A percentile compares a stretch with the other conserved stretches of the same genome.
Conservation (phyloP, 163 green algal species). For the Volvox carteri region DNA sequence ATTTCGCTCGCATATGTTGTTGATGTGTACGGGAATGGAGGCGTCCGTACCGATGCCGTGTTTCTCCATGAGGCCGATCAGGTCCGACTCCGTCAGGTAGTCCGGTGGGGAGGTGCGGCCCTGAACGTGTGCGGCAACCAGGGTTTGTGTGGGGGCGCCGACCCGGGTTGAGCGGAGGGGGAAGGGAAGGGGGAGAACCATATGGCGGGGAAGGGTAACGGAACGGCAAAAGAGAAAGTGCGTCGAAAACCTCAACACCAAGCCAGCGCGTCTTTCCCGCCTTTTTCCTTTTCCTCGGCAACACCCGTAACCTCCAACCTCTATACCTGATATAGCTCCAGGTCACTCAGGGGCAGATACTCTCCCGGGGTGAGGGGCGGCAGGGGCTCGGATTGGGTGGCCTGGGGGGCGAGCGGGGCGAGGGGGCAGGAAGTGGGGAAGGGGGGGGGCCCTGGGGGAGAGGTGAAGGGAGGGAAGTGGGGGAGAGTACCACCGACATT, state of each 20-base stretch:
- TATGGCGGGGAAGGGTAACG: neutral
- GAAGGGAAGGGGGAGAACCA: neutral
- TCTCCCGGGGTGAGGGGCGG: slow-evolving; percentile 74
- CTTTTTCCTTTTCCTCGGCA: neutral
- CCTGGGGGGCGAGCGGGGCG: no score
- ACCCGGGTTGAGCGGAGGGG: no score
- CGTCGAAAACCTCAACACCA: no score
- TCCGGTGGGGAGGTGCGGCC: slow-evolving; percentile 68
- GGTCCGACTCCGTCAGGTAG: slow-evolving; percentile 85
- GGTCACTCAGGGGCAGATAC: slow-evolving; percentile 69
- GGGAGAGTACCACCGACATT: no score
- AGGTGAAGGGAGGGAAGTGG: neutral
- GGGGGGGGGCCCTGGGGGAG: neutral
- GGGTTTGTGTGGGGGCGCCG: no score
- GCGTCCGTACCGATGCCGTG: slow-evolving; percentile 91
- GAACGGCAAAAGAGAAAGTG: neutral
- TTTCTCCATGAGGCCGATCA: slow-evolving; percentile 91
- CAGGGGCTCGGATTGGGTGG: slow-evolving; percentile 70
- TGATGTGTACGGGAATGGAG: slow-evolving; percentile 91
- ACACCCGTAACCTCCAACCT: neutral
- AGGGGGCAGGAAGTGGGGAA: neutral
- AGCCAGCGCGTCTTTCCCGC: neutral
- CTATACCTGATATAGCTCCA: slow-evolving; percentile 75
- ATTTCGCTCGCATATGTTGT: slow-evolving; percentile 89
- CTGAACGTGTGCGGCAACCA: no score